Base-by-base conservation (phyloP, 78 protist genomes). In the Dictyostelium brefeldianum region DNA sequence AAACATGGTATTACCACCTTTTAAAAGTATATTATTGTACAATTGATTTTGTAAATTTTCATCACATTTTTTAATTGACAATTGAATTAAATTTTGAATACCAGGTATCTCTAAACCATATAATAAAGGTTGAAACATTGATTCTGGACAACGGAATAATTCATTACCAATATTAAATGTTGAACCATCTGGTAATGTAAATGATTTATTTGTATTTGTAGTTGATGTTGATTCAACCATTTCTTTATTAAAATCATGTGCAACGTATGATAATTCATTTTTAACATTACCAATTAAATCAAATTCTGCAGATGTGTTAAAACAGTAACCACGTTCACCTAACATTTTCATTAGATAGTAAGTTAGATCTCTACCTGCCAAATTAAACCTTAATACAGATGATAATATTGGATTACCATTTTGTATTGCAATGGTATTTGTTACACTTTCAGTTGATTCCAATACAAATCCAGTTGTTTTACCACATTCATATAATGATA, bases 401-500 rank as follows among this genome's bases (percentile, higher is more conserved):
- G 97, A 67, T 97, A 94, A 81, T 10, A 65, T 53, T 3, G 85
- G 36, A 67, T 57, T 83, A 48, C 97, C 98, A 25, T 98, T 95
- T 62, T 51, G 81, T 47, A 98, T 67, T 36, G 99, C 99, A 18
- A 95, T 96, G 27, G 82, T 22, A 62, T 93, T 80, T 11, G 97
- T 80, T 31, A 94, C 97, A 27, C 97, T 96, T 17, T 94, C 96
- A 3, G 97, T 97, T 36, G 93, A 78, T 59, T 95, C 96, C 20
- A 97, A 22, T 1, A 97, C 95, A 50, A 94, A n/a, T 12, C 99
- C 99, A 50, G 98, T 96, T 50, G 94, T 74, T 3, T 85, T 62
- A 36, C 99, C 99, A 18, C 95, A 80, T 17, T 98, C 98, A 84
- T 96, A 95, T 83, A 95, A 29, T 29, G 95, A 89, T 43, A 95